Conservation (phyloP, 2,329 filamentous ascomycete genomes). For the Periconia macrospinosa region DNA sequence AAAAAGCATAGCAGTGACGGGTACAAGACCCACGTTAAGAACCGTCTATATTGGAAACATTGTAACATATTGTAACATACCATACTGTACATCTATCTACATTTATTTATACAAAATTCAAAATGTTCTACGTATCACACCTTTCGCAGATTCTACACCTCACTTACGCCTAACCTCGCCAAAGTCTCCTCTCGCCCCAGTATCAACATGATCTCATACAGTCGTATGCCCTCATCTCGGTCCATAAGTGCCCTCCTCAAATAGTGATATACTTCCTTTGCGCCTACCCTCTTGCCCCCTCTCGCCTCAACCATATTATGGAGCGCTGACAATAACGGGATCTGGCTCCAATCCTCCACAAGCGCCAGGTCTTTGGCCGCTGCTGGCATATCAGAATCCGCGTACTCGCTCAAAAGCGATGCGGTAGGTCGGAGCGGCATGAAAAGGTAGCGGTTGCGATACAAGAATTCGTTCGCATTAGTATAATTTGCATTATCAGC, state of each 20-base stretch:
- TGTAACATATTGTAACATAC: too few relatives aligned
- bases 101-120: neutral
- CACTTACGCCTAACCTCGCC: constrained; percentile 25
- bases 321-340: constrained; percentile 27
- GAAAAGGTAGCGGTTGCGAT: constrained; percentile 63
- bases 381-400: constrained; percentile 18
- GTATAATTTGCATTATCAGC: constrained; percentile 62
- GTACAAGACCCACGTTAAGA: neutral
- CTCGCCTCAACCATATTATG: constrained; percentile 30
- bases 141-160: neutral
- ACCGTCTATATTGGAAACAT: too few relatives aligned
- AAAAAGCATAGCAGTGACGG: neutral
- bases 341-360: constrained; percentile 26
- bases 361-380: constrained; percentile 18
- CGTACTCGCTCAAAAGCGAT: constrained; percentile 8
- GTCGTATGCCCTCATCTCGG: constrained; percentile 33
- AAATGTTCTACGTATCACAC: neutral
- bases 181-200: constrained; percentile 36
- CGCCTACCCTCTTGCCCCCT: constrained; percentile 22
- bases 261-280: constrained; percentile 39
- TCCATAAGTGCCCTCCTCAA: constrained; percentile 34
- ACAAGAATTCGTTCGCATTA: constrained; percentile 57
- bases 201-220: constrained; percentile 41
- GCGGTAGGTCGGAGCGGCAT: constrained; percentile 26
- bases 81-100: neutral